Evolutionary conservation across 129 eudicot genomes (phyloP).

Genomic region (Heracleum sosnowskyi): DNA sequence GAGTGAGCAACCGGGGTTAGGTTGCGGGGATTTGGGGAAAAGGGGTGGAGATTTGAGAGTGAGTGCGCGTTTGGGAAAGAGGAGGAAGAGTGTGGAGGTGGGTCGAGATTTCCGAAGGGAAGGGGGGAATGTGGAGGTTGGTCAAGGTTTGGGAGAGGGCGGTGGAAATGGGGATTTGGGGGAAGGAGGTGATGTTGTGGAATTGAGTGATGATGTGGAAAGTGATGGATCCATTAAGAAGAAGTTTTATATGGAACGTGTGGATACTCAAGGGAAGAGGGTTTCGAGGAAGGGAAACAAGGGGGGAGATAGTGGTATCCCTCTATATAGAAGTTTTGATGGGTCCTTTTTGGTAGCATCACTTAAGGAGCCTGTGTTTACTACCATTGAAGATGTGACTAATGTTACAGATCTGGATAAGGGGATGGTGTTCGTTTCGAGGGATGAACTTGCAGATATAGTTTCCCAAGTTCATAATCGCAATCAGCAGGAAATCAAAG

Average conservation of each 20-base stretch:
- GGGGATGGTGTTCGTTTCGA: not conserved
- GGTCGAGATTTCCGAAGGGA: not conserved
- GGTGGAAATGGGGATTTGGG: not conserved
- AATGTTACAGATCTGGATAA: not conserved
- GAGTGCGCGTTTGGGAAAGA: not conserved
- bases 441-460: not conserved
- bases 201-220: not conserved
- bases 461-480: not conserved
- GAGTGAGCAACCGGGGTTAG: not conserved
- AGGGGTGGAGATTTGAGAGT: not conserved
- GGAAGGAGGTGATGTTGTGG: not conserved
- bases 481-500: not conserved
- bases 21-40: not conserved
- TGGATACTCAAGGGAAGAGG: not conserved
- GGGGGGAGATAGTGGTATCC: not conserved
- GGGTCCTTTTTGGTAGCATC: not conserved
- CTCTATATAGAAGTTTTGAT: not conserved
- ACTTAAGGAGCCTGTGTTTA: not conserved
- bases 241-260: conserved; percentile 1
- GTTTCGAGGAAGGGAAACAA: not conserved
- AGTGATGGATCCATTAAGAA: not conserved
- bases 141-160: not conserved
- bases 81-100: not conserved
- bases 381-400: not conserved
- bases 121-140: not conserved